Conservation (phyloP, 176 grass and related monocot genomes). For the Rhynchospora tenuis region DNA sequence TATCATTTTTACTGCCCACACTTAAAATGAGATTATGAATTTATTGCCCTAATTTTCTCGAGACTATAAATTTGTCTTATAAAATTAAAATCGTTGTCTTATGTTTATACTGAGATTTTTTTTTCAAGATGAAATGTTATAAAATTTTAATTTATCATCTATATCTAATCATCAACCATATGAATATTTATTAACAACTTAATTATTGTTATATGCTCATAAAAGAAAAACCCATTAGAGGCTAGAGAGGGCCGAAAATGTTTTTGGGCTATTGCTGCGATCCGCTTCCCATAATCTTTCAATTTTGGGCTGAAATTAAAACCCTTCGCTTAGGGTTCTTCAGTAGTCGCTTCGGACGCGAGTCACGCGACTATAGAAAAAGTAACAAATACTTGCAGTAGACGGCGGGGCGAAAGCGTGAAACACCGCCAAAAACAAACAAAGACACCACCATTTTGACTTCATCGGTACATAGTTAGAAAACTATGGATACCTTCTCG, state of each 20-base stretch:
- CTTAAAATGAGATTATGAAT: too few relatives aligned
- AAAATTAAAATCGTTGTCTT: too few relatives aligned
- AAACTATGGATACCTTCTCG: conserved; percentile 75
- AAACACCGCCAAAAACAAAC: neutral
- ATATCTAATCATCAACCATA: too few relatives aligned
- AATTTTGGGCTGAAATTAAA: neutral
- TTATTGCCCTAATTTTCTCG: too few relatives aligned
- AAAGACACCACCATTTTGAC: neutral
- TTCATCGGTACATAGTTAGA: neutral
- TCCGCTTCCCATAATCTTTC: neutral
- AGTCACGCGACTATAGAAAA: neutral
- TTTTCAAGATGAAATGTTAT: too few relatives aligned
- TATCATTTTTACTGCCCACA: neutral
- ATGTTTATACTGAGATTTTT: too few relatives aligned
- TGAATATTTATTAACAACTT: too few relatives aligned
- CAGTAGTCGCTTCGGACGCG: neutral
- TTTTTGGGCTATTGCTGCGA: neutral
- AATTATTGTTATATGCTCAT: too few relatives aligned
- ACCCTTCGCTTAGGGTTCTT: conserved; percentile 2
- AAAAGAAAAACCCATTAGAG: too few relatives aligned
- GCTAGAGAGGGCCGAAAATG: neutral
- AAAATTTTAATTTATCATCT: too few relatives aligned
- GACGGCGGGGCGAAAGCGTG: neutral
- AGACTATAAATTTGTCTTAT: too few relatives aligned
- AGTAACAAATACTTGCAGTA: neutral